Conservation (phyloP, 768 basidiomycete genomes). For the Serendipita vermifera region DNA sequence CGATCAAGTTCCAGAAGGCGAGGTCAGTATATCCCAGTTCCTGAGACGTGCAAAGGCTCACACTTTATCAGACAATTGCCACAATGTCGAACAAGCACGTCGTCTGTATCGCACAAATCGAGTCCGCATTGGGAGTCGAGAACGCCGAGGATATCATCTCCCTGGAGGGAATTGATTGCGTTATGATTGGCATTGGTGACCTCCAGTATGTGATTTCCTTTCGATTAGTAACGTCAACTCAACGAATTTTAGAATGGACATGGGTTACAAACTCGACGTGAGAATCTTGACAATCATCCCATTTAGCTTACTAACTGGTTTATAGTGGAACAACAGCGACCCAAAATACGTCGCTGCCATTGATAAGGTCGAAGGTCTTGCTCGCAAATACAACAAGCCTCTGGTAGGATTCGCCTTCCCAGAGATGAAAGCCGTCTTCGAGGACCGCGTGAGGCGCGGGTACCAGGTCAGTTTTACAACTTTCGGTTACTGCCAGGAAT, state of each 20-base stretch:
- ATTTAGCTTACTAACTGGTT: too few species aligned
- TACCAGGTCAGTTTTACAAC: not conserved
- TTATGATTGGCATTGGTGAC: conserved; percentile 9
- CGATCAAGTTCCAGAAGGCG: not conserved
- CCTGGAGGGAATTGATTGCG: not conserved
- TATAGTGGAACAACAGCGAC: too few species aligned
- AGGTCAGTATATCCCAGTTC: too few species aligned
- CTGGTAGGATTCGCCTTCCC: conserved; percentile 6
- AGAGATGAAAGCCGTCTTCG: conserved; percentile 4
- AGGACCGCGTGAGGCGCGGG: not conserved
- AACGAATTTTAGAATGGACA: not conserved
- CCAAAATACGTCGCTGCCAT: not conserved
- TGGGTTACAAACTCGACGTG: too few species aligned
- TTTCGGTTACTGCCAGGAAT: not conserved
- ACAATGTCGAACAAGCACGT: not conserved
- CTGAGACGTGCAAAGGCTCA: too few species aligned
- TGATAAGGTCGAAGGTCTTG: conserved; percentile 6
- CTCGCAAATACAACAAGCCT: conserved; percentile 5
- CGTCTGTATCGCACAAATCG: conserved; percentile 4
- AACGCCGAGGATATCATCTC: conserved; percentile 5
- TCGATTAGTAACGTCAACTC: too few species aligned
- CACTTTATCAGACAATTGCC: not conserved
- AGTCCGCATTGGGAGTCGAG: conserved; percentile 1
- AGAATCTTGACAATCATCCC: too few species aligned
- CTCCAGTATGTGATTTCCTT: not conserved